These are phyloP conservation scores for Hevea brasiliensis DNA, from an alignment of 345 rosid genomes.

Conservation along the genomic window DNA sequence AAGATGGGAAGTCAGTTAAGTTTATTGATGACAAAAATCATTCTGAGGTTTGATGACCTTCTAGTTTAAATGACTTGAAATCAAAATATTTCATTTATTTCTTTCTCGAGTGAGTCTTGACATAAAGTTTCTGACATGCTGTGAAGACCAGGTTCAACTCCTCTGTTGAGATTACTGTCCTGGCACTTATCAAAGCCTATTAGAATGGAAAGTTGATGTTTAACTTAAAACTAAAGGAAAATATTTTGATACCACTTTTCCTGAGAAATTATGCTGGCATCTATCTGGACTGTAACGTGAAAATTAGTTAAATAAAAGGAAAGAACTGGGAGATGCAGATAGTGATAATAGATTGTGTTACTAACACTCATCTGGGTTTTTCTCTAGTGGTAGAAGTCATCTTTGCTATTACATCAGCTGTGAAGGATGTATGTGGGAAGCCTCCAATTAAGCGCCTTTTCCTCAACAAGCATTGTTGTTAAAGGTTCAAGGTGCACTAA, in stretches of 20 bases:
- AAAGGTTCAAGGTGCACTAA: too few species aligned
- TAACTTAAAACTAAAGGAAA: not conserved
- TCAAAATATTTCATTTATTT: not conserved
- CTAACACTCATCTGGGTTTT: not conserved
- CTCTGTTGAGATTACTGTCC: too few species aligned
- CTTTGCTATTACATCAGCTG: conserved; percentile 76
- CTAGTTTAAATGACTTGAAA: not conserved
- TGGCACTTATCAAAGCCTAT: not conserved
- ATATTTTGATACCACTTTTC: not conserved
- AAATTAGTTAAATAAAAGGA: not conserved
- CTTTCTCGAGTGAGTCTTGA: not conserved
- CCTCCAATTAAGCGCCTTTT: conserved; percentile 91
- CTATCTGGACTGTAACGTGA: conserved; percentile 1
- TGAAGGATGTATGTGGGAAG: conserved; percentile 92
- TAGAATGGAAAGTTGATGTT: not conserved
- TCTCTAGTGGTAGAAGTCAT: conserved; percentile 82
- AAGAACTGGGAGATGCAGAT: not conserved
- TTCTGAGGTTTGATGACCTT: conserved; percentile 8
- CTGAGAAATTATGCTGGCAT: not conserved
- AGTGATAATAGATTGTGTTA: not conserved
- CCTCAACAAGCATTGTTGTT: too few species aligned
- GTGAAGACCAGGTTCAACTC: conserved; percentile 1
- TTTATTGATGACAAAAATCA: not conserved
- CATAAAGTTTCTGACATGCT: too few species aligned
- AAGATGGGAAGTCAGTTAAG: not conserved